Evolutionary conservation across 495 filamentous ascomycete genomes (phyloP), one percentile per base, ranked within the genome.

Genomic region (Hypoxylon cercidicola): DNA sequence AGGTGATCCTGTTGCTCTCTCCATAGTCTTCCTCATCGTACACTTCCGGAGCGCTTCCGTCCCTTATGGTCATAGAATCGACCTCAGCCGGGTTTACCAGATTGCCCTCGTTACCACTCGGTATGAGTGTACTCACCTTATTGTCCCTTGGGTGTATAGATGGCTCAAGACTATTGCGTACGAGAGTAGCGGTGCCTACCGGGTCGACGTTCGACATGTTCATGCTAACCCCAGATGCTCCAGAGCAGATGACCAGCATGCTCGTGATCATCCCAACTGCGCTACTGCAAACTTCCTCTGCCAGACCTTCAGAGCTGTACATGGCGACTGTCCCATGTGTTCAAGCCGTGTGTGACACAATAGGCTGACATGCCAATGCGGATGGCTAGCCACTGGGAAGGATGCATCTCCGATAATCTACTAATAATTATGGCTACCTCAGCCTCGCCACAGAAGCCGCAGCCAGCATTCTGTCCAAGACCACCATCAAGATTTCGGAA

Each of bases 261-360:
- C n/a, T n/a, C n/a, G n/a, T n/a, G n/a, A n/a, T 21, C 34, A 30
- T 11, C 1, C 19, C 15, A 15, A 58, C 46, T 68, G 65, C 43
- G 60, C 60, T 21, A 63, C 63, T 19, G 54, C 39, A 47, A 16
- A 64, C 23, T 35, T 46, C 11, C 30, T 68, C 50, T 55, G 48
- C 32, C 64, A 60, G 65, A 32, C 18, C 1, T 56, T 68, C 15
- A 60, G 65, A 2, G 65, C 60, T 7, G 41, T 63, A 68, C 11
- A 55, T 52, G 41, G 13, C 51, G 1, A 55, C 63, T 37, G 50
- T 50, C 12, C 55, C 64, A n/a, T n/a, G n/a, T n/a, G n/a, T n/a
- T n/a, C n/a, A n/a, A n/a, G n/a, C n/a, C n/a, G n/a, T n/a, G n/a
- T n/a, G n/a, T n/a, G n/a, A n/a, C 2, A 0, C 2, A 9, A 40